These are phyloP conservation scores for Debaryomyces subglobosus DNA, from an alignment of 1,139 yeast genomes.

Conservation along the genomic window DNA sequence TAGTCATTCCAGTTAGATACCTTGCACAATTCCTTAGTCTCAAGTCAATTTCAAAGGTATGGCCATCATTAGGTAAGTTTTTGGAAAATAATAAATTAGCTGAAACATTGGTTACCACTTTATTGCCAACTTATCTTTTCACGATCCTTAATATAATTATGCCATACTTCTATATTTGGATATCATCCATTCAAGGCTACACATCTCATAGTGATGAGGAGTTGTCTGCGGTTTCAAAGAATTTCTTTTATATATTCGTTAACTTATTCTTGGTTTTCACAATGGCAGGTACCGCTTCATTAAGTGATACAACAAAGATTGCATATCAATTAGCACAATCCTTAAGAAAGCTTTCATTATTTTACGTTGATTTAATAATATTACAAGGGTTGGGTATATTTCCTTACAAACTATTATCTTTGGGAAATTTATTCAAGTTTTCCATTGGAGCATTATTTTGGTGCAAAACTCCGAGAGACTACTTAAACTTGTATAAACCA, in stretches of 20 bases:
- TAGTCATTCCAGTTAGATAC: constrained; percentile 74
- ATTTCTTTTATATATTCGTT: constrained; percentile 82
- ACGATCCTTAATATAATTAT: constrained; percentile 70
- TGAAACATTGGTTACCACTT: constrained; percentile 71
- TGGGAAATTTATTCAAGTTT: constrained; percentile 66
- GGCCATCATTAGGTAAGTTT: constrained; percentile 73
- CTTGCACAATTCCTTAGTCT: constrained; percentile 72
- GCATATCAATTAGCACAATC: constrained; percentile 80
- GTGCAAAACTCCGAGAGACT: constrained; percentile 63
- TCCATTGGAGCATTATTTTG: constrained; percentile 53
- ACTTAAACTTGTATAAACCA: constrained; percentile 51
- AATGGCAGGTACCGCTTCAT: constrained; percentile 74
- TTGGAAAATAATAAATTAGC: constrained; percentile 60
- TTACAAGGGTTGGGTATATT: constrained; percentile 86
- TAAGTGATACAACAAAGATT: constrained; percentile 71
- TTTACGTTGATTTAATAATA: constrained; percentile 80
- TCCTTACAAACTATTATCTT: constrained; percentile 69
- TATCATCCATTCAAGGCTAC: constrained; percentile 73
- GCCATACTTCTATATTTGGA: constrained; percentile 75
- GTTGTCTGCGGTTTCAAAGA: constrained; percentile 74
- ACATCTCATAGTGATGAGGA: constrained; percentile 83
- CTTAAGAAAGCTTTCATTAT: constrained; percentile 67
- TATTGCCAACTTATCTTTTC: constrained; percentile 75
- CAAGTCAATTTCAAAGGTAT: constrained; percentile 65
- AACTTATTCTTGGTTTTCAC: constrained; percentile 85